A percentile compares a stretch with the other conserved stretches of the same genome.
Evolutionary conservation across 108 stramenopile species (phyloP).

Genomic region (Nitzschia sp.): DNA sequence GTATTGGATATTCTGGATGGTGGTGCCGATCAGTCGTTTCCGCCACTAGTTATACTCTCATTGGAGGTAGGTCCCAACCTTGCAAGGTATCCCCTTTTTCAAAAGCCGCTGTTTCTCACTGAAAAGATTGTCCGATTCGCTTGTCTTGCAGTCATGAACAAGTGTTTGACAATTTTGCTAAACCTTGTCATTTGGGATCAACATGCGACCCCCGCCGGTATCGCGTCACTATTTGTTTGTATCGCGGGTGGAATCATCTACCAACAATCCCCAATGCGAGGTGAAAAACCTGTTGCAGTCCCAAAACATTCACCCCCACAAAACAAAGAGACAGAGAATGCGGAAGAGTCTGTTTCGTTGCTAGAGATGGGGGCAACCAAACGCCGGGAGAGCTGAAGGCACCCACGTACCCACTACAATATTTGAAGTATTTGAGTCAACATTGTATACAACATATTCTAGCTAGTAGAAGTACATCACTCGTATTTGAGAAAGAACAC

Average conservation of each 20-base stretch:
- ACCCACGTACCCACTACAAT: no score
- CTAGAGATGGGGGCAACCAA: no score
- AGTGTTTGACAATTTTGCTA: slow-evolving; percentile 84
- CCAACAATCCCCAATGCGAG: slow-evolving; percentile 81
- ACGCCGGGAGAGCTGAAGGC: no score
- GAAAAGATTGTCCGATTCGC: background rate
- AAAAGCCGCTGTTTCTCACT: background rate
- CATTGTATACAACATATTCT: no score
- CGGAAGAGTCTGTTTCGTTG: no score
- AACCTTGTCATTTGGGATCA: slow-evolving; percentile 90
- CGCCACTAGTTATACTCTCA: slow-evolving; percentile 79
- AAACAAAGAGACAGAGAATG: no score
- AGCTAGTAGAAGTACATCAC: no score
- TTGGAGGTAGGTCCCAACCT: slow-evolving; percentile 48
- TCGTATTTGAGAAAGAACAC: no score
- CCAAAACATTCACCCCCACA: background rate
- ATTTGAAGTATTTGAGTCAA: no score
- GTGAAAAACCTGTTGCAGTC: background rate
- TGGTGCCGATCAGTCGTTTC: slow-evolving; percentile 80
- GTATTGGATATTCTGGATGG: slow-evolving; percentile 88
- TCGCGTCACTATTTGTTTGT: slow-evolving; percentile 74
- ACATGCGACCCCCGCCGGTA: slow-evolving; percentile 80
- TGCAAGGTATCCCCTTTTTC: background rate
- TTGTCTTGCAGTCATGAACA: slow-evolving; percentile 63
- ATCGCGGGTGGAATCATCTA: slow-evolving; percentile 83